phyloP scores from a whole-genome alignment of 2,329 filamentous ascomycete species.

The Aspergillus unguis region DNA sequence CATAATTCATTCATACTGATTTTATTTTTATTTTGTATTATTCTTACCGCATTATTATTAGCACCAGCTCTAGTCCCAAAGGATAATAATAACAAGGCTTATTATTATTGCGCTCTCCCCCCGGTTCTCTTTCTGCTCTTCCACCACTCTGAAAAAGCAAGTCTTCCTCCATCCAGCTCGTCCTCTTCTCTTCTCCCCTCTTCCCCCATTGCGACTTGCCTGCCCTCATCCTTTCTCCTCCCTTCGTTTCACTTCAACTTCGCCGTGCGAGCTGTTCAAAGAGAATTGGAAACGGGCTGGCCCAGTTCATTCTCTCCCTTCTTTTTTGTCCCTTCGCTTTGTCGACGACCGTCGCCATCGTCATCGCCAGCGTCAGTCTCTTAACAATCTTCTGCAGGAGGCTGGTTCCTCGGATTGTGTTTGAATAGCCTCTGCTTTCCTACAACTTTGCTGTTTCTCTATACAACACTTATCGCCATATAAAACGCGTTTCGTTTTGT shows the following conservation, averaged over 20 bases:
- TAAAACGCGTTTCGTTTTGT: slow-evolving; percentile 13
- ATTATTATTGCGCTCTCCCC: slow-evolving; percentile 15
- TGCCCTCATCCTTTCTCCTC: slow-evolving; percentile 14
- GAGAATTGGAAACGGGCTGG: slow-evolving; percentile 35
- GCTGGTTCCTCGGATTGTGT: slow-evolving; percentile 36
- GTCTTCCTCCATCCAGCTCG: slow-evolving; percentile 21
- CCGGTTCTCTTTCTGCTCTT: slow-evolving; percentile 10
- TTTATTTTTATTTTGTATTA: slow-evolving; percentile 12
- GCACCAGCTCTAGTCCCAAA: slow-evolving; percentile 9
- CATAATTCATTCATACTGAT: slow-evolving; percentile 13
- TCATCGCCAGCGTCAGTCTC: slow-evolving; percentile 21
- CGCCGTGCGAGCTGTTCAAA: slow-evolving; percentile 34
- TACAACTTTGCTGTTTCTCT: slow-evolving; percentile 15
- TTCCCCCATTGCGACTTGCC: slow-evolving; percentile 17
- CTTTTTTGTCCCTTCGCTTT: slow-evolving; percentile 20
- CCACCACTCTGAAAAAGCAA: slow-evolving; percentile 21
- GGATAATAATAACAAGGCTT: slow-evolving; percentile 11
- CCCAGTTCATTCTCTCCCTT: slow-evolving; percentile 34
- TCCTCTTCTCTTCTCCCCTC: slow-evolving; percentile 17
- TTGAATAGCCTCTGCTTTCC: slow-evolving; percentile 21
- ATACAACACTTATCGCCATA: slow-evolving; percentile 9
- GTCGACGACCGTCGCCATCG: slow-evolving; percentile 10
- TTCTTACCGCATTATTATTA: slow-evolving; percentile 14
- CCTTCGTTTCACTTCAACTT: slow-evolving; percentile 27
- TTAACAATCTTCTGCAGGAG: slow-evolving; percentile 25